A percentile compares a stretch with the other conserved stretches of the same genome.
Evolutionary conservation across 306 rosid species (phyloP).

Genomic region (Acacia melanoxylon): DNA sequence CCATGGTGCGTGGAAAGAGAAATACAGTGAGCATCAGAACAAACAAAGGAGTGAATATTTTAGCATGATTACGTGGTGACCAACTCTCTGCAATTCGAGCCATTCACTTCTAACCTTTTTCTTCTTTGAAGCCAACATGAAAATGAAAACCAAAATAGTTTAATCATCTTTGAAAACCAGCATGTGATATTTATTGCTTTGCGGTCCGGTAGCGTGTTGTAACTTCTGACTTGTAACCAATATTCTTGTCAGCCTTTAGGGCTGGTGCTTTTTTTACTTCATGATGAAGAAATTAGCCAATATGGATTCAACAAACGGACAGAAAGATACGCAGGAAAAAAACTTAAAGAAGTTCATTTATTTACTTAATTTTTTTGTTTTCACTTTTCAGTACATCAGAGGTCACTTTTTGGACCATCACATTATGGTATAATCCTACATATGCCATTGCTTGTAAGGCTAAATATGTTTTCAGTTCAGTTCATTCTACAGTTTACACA

Average conservation of each 20-base stretch:
- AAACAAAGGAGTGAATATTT: background rate
- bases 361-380: background rate
- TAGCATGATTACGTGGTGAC: background rate
- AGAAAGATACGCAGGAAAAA: background rate
- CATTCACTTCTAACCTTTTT: background rate
- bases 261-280: background rate
- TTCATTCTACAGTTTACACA: background rate
- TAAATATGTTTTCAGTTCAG: background rate
- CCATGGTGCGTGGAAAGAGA: background rate
- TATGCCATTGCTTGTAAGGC: background rate
- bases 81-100: background rate
- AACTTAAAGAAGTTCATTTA: slow-evolving; percentile 11
- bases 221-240: background rate
- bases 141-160: background rate
- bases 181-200: too few species aligned
- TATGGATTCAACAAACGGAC: slow-evolving; percentile 1
- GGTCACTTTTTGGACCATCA: slow-evolving; percentile 9
- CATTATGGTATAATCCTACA: background rate
- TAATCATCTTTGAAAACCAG: background rate
- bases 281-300: background rate
- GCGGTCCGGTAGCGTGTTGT: background rate
- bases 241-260: slow-evolving; percentile 5
- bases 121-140: background rate
- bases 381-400: slow-evolving; percentile 1
- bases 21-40: background rate